Base-by-base conservation (phyloP, 441 rosid genomes). In the Arabidopsis hybrid region DNA sequence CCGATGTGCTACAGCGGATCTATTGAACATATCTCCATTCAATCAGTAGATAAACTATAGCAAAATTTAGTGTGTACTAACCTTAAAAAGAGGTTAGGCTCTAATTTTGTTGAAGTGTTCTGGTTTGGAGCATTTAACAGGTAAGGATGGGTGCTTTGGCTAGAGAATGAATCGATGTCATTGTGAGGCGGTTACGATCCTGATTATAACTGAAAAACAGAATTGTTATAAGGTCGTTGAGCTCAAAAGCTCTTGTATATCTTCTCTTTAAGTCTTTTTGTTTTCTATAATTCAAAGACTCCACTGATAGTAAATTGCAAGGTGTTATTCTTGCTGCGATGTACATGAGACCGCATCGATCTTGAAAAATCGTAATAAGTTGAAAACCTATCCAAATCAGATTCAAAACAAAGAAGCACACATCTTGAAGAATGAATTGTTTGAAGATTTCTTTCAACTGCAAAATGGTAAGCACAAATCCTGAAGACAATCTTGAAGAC, bases 401-500 rank as follows among this genome's bases (percentile, higher is more conserved):
- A 26, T 0, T 26, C 29, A 26, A 26, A 26, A 26, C 29, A 26
- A 26, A 3, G 29, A 26, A 26, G 29, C 29, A 26, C 29, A 26
- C 2, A 38, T 26, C 29, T 26, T 26, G 29, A 26, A 26, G 29
- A 26, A 26, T 26, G 4, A 26, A 26, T 26, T 26, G 29, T 3
- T 26, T 26, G 2, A 26, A 26, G 29, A 26, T 26, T 26, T 26
- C 29, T 26, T 26, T 26, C 29, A 26, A 26, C 29, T 26, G 18
- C 65, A 42, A 74, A 81, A 60, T 17, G 49, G 55, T 35, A n/a
- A 60, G 55, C 46, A 90, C 71, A 74, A 87, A 90, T 83, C 96
- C 87, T 78, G 97, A 90, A 26, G 29, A 26, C 29, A n/a, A n/a
- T n/a, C n/a, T n/a, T n/a, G n/a, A n/a, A n/a, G n/a, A n/a, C n/a